Evolutionary conservation across 495 filamentous ascomycete genomes (phyloP).

Genomic region (Hypoxylon trugodes): DNA sequence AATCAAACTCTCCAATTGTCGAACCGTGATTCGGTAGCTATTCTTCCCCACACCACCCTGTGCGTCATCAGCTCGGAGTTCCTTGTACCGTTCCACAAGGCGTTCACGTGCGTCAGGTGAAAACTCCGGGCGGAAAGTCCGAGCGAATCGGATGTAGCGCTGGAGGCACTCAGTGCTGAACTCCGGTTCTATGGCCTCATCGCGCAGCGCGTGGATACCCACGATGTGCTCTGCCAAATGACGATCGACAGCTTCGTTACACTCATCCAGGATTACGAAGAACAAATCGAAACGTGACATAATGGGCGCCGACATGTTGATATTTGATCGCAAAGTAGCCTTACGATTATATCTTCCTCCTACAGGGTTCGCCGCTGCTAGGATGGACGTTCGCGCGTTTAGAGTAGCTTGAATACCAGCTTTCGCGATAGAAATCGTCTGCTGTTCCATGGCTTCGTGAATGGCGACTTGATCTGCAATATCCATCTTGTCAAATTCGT

Average conservation of each 20-base stretch:
- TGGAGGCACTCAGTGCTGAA: constrained; percentile 97
- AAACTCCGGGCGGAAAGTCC: constrained; percentile 94
- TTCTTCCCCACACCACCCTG: constrained; percentile 93
- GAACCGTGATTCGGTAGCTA: constrained; percentile 94
- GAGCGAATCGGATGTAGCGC: constrained; percentile 95
- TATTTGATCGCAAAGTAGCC: constrained; percentile 88
- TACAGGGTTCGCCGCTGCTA: constrained; percentile 96
- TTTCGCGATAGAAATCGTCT: constrained; percentile 99
- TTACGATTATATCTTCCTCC: constrained; percentile 97
- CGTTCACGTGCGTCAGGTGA: constrained; percentile 83
- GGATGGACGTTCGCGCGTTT: constrained; percentile 92
- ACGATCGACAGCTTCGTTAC: constrained; percentile 89
- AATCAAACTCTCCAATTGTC: constrained; percentile 95
- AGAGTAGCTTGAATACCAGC: constrained; percentile 98
- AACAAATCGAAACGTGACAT: constrained; percentile 99
- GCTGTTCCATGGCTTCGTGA: constrained; percentile 99
- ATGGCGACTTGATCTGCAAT: constrained; percentile 97
- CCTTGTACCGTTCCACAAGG: constrained; percentile 94
- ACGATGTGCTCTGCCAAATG: constrained; percentile 95
- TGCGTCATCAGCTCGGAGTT: constrained; percentile 90
- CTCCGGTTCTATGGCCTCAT: constrained; percentile 88
- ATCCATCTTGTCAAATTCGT: constrained; percentile 99
- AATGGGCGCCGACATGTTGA: constrained; percentile 98
- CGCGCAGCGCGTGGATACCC: constrained; percentile 88
- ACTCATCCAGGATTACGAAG: constrained; percentile 98